These are phyloP conservation scores for Hyaloscypha hepaticicola DNA, from an alignment of 495 filamentous ascomycete species.

Conservation along the genomic window DNA sequence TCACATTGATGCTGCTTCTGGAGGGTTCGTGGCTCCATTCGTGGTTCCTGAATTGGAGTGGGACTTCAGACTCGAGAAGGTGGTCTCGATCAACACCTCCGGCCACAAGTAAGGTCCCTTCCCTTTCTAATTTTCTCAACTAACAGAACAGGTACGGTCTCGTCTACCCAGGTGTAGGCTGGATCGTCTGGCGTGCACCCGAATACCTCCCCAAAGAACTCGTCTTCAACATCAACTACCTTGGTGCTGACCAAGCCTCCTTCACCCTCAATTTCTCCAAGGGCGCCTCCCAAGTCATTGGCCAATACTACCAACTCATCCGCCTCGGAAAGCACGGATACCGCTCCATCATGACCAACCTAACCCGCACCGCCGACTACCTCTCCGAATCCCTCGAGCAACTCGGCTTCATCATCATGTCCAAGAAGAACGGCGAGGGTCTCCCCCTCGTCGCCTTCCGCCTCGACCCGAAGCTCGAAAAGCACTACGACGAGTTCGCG, in stretches of 20 bases:
- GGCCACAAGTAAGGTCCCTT: slow-evolving; percentile 76
- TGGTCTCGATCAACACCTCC: slow-evolving; percentile 88
- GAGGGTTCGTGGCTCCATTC: slow-evolving; percentile 89
- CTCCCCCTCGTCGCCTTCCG: slow-evolving; percentile 87
- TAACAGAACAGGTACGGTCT: slow-evolving; percentile 40
- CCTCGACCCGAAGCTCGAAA: slow-evolving; percentile 49
- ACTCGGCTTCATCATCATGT: slow-evolving; percentile 83
- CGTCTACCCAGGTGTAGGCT: slow-evolving; percentile 89
- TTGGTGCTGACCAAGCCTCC: slow-evolving; percentile 90
- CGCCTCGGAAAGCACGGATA: slow-evolving; percentile 88
- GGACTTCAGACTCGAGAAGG: slow-evolving; percentile 85
- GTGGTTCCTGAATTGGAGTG: slow-evolving; percentile 75
- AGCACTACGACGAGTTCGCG: slow-evolving; percentile 78
- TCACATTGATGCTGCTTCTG: slow-evolving; percentile 87
- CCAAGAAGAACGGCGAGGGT: slow-evolving; percentile 67
- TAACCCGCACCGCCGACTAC: slow-evolving; percentile 81
- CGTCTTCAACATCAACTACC: slow-evolving; percentile 97
- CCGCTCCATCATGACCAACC: slow-evolving; percentile 75
- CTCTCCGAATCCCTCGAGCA: slow-evolving; percentile 65
- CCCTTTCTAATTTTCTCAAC: neutral
- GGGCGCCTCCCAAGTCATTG: slow-evolving; percentile 87
- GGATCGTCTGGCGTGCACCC: slow-evolving; percentile 84
- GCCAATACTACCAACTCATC: slow-evolving; percentile 94
- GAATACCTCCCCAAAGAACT: slow-evolving; percentile 85
- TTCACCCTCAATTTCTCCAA: slow-evolving; percentile 98